Base-by-base conservation (phyloP, 1,139 yeast genomes). In the Hyphopichia burtonii region DNA sequence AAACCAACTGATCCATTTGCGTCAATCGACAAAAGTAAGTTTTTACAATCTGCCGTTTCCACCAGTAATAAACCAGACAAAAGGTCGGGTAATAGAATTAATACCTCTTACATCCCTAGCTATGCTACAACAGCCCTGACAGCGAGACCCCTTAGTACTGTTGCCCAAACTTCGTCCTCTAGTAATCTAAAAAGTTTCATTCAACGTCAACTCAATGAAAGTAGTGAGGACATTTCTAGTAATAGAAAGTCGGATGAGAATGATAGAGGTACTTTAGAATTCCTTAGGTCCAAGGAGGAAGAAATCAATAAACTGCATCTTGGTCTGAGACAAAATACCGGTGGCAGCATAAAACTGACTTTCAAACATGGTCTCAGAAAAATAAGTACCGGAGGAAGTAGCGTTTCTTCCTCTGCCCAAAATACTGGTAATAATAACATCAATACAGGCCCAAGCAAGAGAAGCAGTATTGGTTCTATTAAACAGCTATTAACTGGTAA, bases 241-340 rank as follows among this genome's bases (percentile, higher is more conserved):
- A 39, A 53, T 31, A 41, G 54, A 25, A 44, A 46, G 15, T 47
- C 49, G 8, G 62, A 60, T 16, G 61, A 59, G 10, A 46, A 50
- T 19, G 59, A 54, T 17, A 14, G 17, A n/a, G 64, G 65, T 20
- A 71, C 76, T 0, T 53, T 73, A 37, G 87, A 83, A 42, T 87
- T 85, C 55, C 64, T 87, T 47, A 76, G 79, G 46, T 70, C 73
- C 22, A 66, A 81, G 48, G 75, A 71, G 47, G 71, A 62, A 34
- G 65, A 56, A 28, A 9, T 15, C 5, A 41, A 40, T 7, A 34
- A 46, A 36, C 36, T 42, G 42, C n/a, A 46, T 17, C 22, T 44
- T 43, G 22, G 36, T 23, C 38, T 34, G 27, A 50, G 53, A 31
- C 67, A 68, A 43, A 61, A 66, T 45, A 74, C 76, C 4, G 80